These are phyloP conservation scores for Agaricus blazei DNA, from an alignment of 768 basidiomycete genomes.

Conservation along the genomic window DNA sequence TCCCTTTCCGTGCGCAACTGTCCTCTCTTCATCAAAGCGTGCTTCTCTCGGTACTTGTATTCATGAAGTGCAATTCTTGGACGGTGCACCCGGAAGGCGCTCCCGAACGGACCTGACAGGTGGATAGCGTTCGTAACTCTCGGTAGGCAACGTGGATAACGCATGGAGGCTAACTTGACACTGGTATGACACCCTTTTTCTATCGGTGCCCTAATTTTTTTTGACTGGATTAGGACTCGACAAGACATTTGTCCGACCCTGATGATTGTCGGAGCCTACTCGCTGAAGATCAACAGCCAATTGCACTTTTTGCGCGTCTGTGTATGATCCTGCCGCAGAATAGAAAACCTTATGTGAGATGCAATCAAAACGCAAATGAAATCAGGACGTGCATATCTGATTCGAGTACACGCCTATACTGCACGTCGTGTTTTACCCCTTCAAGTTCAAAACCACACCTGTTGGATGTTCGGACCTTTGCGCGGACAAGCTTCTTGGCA, in stretches of 20 bases:
- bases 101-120: background rate
- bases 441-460: background rate
- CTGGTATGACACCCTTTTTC: background rate
- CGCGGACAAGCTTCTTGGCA: background rate
- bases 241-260: too few relatives aligned
- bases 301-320: background rate
- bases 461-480: background rate
- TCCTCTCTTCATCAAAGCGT: background rate
- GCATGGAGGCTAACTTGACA: constrained; percentile 5
- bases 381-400: background rate
- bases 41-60: background rate
- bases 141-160: constrained; percentile 5
- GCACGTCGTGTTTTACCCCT: background rate
- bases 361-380: constrained; percentile 8
- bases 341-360: background rate
- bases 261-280: too few relatives aligned
- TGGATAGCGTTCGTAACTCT: background rate
- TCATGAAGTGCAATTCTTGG: background rate
- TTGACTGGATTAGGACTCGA: too few relatives aligned
- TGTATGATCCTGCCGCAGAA: background rate
- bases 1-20: background rate
- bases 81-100: background rate
- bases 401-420: background rate
- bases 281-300: background rate
- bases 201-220: background rate